Evolutionary conservation across 108 stramenopile genomes (phyloP).

Genomic region (Fragilaria crotonensis): DNA sequence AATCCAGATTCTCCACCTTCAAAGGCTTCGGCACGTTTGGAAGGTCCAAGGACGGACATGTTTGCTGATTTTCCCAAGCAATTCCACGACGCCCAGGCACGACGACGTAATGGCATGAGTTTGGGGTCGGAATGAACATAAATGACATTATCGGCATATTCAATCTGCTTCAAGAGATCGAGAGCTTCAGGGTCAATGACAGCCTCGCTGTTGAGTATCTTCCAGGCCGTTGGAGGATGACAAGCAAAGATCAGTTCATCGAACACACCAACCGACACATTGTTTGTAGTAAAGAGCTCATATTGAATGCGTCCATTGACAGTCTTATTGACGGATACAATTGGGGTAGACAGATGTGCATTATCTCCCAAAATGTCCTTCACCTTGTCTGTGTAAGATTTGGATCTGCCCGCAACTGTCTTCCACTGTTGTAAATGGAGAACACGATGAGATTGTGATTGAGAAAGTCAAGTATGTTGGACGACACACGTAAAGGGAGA

Average conservation of each 20-base stretch:
- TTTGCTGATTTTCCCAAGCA: slow-evolving; percentile 58
- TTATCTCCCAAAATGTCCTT: slow-evolving; percentile 45
- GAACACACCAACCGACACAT: slow-evolving; percentile 42
- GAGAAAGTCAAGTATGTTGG: neutral
- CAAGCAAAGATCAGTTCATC: slow-evolving; percentile 90
- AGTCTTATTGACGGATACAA: slow-evolving; percentile 39
- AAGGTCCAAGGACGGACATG: slow-evolving; percentile 8
- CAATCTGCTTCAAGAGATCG: slow-evolving; percentile 29
- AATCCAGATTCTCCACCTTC: slow-evolving; percentile 74
- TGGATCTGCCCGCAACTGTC: slow-evolving; percentile 69
- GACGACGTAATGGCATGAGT: slow-evolving; percentile 78
- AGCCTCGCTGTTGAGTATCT: slow-evolving; percentile 34
- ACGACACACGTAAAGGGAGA: neutral
- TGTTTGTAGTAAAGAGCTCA: slow-evolving; percentile 39
- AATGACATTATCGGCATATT: slow-evolving; percentile 82
- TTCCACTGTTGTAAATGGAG: slow-evolving; percentile 84
- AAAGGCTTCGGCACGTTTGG: slow-evolving; percentile 45
- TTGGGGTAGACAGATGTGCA: slow-evolving; percentile 44
- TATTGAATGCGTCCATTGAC: slow-evolving; percentile 15
- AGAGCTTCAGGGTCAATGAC: slow-evolving; percentile 25
- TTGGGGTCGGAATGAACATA: slow-evolving; percentile 88
- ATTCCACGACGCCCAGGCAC: slow-evolving; percentile 94
- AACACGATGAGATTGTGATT: neutral
- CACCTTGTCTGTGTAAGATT: slow-evolving; percentile 72
- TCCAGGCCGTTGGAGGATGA: slow-evolving; percentile 67